Conservation (phyloP, 306 rosid species). For the Medicago lupulina region DNA sequence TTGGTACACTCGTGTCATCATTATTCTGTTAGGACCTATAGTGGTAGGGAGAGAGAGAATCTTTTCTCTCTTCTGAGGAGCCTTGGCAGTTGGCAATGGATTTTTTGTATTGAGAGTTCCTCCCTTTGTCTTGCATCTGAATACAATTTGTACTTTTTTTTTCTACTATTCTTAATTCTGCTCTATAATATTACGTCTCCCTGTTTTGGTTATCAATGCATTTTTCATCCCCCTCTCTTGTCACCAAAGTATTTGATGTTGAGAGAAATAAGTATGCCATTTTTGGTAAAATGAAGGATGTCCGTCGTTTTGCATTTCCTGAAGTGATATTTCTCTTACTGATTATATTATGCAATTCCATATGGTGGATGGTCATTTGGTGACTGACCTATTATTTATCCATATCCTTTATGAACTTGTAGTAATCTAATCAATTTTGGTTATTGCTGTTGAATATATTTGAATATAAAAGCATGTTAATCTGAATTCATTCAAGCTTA, state of each 20-base stretch:
- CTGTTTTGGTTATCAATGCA: not conserved
- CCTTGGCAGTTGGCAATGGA: too few species aligned
- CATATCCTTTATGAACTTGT: not conserved
- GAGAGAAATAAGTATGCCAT: not conserved
- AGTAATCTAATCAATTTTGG: not conserved
- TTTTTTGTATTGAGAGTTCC: too few species aligned
- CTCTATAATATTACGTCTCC: too few species aligned
- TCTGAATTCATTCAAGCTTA: not conserved
- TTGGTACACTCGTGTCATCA: too few species aligned
- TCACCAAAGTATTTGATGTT: not conserved
- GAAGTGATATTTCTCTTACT: not conserved
- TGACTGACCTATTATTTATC: not conserved
- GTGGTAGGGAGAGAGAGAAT: too few species aligned
- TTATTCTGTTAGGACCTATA: too few species aligned
- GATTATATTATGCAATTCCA: not conserved
- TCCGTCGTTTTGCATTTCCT: not conserved
- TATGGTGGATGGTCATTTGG: not conserved
- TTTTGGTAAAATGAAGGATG: slow-evolving; percentile 12
- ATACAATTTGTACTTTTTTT: too few species aligned
- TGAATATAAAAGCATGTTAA: not conserved
- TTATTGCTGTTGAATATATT: not conserved
- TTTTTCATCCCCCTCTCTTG: not conserved
- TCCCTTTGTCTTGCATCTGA: too few species aligned
- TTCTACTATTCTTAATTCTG: too few species aligned
- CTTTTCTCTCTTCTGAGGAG: too few species aligned